Evolutionary conservation across 768 basidiomycete species (phyloP), one percentile per base, ranked within the genome.

Genomic region (Pholiota conissans): DNA sequence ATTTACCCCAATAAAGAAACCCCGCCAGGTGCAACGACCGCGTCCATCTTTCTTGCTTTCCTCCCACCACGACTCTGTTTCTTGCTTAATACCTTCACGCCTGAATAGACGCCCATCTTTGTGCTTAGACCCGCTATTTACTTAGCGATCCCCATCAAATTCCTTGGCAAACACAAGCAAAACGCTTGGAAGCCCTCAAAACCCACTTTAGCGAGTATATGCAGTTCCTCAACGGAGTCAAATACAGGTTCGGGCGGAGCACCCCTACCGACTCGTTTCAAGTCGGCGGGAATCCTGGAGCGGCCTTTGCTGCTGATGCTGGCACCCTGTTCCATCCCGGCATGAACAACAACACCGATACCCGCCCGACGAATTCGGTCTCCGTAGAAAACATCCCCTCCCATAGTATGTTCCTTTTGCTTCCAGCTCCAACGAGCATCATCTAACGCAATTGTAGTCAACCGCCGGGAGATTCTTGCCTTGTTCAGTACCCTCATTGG

Each of bases 401-500:
- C 57, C 67, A 73, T 53, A 72, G 81, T 79, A 55, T 40, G 69
- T 60, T 4, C 48, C 53, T 16, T 27, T 28, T 6, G 11, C 26
- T 45, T 22, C 11, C 5, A 50, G 18, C 34, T 52, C 24, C 42
- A 22, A n/a, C 28, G 29, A 32, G 7, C 26, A n/a, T 6, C 11
- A 13, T n/a, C 8, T 49, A 20, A 26, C 3, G 20, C 32, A 28
- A 8, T 5, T 45, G 11, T 32, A 67, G 67, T 66, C 29, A 60
- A 66, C 49, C 58, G 52, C 69, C 74, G 61, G 67, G 85, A 87
- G 61, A 73, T 87, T 20, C 71, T 82, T 20, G 74, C 82, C 13
- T 70, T 87, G 55, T 89, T 89, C 67, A 78, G 73, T 57, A 80
- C 73, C 28, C 74, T 84, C 46, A 83, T 86, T 51, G 85, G 86